Percentiles rank a stretch among this genome's conserved stretches.
These are phyloP conservation scores for Cystobasidium tubakii DNA, from an alignment of 768 basidiomycete genomes.

Conservation along the genomic window DNA sequence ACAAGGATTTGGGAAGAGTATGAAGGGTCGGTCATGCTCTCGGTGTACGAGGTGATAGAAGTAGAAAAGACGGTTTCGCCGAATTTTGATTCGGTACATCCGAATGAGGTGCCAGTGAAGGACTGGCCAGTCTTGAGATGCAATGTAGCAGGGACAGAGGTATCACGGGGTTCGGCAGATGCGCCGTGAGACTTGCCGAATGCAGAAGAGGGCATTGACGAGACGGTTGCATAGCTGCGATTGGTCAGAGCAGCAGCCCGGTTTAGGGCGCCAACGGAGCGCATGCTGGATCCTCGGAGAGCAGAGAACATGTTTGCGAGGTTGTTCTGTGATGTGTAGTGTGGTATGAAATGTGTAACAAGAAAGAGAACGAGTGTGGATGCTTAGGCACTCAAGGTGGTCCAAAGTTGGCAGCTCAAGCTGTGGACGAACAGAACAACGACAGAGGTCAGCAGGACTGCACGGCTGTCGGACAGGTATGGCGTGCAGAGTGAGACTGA, in stretches of 20 bases:
- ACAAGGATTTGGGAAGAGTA: constrained; percentile 97
- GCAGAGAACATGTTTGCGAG: neutral
- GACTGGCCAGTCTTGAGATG: constrained; percentile 92
- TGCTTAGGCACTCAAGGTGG: neutral
- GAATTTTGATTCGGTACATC: constrained; percentile 74
- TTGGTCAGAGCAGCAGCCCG: constrained; percentile 3
- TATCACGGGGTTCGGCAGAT: constrained; percentile 29
- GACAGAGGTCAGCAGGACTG: neutral
- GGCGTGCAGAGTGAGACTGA: neutral
- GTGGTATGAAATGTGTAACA: neutral
- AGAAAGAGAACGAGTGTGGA: neutral
- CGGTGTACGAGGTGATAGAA: constrained; percentile 97
- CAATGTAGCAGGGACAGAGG: constrained; percentile 65
- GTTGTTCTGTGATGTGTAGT: neutral
- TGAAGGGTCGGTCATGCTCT: constrained; percentile 99
- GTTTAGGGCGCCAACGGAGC: neutral
- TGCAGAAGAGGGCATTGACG: constrained; percentile 3
- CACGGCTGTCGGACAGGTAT: neutral
- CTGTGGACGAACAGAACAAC: neutral
- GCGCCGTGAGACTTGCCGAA: constrained; percentile 6
- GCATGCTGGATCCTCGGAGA: neutral
- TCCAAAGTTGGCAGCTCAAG: constrained; percentile 34
- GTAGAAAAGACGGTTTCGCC: constrained; percentile 99
- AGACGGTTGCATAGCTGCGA: constrained; percentile 31
- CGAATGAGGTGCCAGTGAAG: constrained; percentile 83